These are phyloP conservation scores for Vitis hybrid DNA, from an alignment of 177 flowering plant species.

Conservation along the genomic window DNA sequence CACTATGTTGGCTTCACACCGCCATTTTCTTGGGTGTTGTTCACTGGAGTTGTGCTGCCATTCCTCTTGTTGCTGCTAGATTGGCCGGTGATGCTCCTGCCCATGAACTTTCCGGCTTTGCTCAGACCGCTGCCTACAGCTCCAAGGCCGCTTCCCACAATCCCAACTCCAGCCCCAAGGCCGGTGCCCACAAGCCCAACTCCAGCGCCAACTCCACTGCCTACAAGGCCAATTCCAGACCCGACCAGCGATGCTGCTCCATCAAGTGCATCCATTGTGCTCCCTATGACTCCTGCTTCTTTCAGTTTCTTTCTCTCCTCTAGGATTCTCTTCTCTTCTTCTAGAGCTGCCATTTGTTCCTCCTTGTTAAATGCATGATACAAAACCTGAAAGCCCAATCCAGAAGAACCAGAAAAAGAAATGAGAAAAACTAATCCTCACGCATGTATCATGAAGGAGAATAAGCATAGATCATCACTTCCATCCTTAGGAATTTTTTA, in stretches of 20 bases:
- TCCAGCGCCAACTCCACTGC: constrained; percentile 34
- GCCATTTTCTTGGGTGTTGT: constrained; percentile 55
- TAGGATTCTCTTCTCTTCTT: constrained; percentile 78
- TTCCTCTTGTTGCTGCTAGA: constrained; percentile 49
- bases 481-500: too few relatives aligned
- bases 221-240: constrained; percentile 48
- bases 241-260: constrained; percentile 67
- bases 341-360: constrained; percentile 78
- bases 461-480: too few relatives aligned
- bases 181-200: constrained; percentile 70
- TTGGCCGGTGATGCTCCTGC: constrained; percentile 74
- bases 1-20: constrained; percentile 50
- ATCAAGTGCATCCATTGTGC: constrained; percentile 93
- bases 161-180: constrained; percentile 56
- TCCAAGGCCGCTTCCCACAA: constrained; percentile 65
- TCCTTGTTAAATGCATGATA: constrained; percentile 85
- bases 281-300: constrained; percentile 85
- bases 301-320: constrained; percentile 81
- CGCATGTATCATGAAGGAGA: too few relatives aligned
- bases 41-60: constrained; percentile 65
- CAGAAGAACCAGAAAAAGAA: not conserved
- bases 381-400: constrained; percentile 38
- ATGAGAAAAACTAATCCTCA: not conserved
- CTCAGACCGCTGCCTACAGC: constrained; percentile 76
- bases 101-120: constrained; percentile 95